A percentile compares a stretch with the other conserved stretches of the same genome.
These are phyloP conservation scores for Prunella vulgaris DNA, from an alignment of 257 asterid genomes.

Conservation along the genomic window DNA sequence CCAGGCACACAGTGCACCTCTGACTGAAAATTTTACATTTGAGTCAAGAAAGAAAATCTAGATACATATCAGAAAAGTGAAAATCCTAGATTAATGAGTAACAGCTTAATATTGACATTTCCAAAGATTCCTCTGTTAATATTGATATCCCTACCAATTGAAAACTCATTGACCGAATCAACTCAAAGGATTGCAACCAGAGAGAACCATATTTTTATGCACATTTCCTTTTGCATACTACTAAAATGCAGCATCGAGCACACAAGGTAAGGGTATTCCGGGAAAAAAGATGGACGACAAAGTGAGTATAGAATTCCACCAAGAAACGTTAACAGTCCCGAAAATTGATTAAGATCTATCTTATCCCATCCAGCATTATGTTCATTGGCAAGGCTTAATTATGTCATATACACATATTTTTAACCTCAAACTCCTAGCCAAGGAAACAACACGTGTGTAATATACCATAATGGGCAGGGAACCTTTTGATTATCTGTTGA, in stretches of 20 bases:
- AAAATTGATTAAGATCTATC: background rate
- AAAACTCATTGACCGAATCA: background rate
- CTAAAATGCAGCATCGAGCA: background rate
- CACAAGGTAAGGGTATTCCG: background rate
- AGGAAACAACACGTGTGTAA: background rate
- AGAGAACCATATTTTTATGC: background rate
- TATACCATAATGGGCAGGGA: too few species aligned
- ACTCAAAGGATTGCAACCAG: too few species aligned
- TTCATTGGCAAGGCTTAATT: background rate
- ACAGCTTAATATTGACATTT: background rate
- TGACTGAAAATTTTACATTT: background rate
- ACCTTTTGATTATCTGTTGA: background rate
- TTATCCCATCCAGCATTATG: background rate
- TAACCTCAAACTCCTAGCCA: background rate
- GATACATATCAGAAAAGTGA: background rate
- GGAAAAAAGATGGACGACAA: background rate
- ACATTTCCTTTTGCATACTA: background rate
- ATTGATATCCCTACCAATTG: background rate
- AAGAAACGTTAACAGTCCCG: background rate
- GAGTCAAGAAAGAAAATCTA: too few species aligned
- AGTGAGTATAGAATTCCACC: background rate
- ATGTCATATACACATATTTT: background rate
- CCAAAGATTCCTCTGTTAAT: background rate
- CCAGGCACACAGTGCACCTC: conserved; percentile 81
- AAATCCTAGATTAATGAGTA: background rate